Percentiles rank a stretch among this genome's conserved stretches.
phyloP scores from a whole-genome alignment of 495 filamentous ascomycete genomes.

The Aspergillus bridgeri region DNA sequence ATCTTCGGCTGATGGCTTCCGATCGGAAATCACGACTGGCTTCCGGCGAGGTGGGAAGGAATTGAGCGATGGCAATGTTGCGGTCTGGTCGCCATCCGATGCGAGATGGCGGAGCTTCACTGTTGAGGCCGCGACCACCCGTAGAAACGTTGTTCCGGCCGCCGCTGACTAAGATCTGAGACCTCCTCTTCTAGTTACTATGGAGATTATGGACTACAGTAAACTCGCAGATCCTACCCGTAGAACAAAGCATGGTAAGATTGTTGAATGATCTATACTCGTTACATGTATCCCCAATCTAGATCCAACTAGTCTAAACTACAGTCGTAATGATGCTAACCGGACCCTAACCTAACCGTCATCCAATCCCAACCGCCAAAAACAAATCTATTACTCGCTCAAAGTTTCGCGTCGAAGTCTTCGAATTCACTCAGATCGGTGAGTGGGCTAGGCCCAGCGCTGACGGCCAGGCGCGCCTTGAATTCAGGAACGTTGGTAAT shows the following conservation, averaged over 20 bases:
- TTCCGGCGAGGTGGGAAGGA: background rate
- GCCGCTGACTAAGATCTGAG: background rate
- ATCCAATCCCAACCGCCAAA: background rate
- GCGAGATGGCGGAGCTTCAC: background rate
- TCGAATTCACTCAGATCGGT: constrained; percentile 76
- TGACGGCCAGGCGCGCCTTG: constrained; percentile 68
- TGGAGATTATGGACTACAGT: no score
- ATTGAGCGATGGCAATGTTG: background rate
- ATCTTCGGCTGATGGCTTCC: constrained; percentile 40
- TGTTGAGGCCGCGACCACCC: no score
- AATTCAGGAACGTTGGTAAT: constrained; percentile 74
- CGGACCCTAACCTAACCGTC: background rate
- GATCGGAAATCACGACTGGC: background rate
- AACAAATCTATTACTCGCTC: constrained; percentile 15
- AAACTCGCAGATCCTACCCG: no score
- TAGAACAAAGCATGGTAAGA: no score
- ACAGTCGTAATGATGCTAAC: background rate
- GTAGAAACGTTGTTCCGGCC: background rate
- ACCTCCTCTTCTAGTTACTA: no score
- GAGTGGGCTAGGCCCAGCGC: constrained; percentile 65
- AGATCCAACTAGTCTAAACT: background rate
- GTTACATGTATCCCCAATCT: background rate
- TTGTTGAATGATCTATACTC: background rate
- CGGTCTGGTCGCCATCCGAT: background rate
- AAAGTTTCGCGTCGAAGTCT: constrained; percentile 75